Evolutionary conservation across 116 monocot genomes (phyloP), one percentile per base, ranked within the genome.

Genomic region (Iris pallida): DNA sequence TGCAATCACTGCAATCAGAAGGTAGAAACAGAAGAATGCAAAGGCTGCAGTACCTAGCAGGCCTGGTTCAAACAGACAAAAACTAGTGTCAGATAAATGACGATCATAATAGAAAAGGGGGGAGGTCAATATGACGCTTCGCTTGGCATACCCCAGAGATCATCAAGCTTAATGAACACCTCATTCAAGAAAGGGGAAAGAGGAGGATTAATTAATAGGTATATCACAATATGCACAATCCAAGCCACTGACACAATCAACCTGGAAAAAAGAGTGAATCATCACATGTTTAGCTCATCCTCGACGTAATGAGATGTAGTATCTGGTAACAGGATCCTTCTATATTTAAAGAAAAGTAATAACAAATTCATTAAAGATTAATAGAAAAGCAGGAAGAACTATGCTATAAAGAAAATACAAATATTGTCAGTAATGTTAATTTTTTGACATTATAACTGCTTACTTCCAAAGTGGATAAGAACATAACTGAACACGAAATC

Each of bases 21-120:
- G 90, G 70, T 93, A 98, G 83, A 98, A 93, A 72, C 98, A 93
- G 81, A 98, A 98, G 68, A 98, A 88, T 47, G 98, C 93, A 86
- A 93, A 98, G 17, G 90, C 98, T 67, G 76, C 88, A 60, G 98
- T 98, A 45, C 98, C 98, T 53, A 98, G 76, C 30, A 98, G 80
- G 16, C 98, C 93, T 93, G 82, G 15, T 84, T 57, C 30, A 73
- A 16, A 53, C n/a, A 17, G 52, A 17, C 61, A 46, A 77, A 68
- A 77, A 68, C 16, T 54, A 18, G 20, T 43, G 6, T 56, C 51
- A 67, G 5, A 65, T 5, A 43, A 15, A 64, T 19, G 64, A 10
- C 14, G 16, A 3, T 16, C 18, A 5, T 13, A 40, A 5, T 7
- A 62, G 17, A 55, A 15, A 63, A 45, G 5, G 14, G 75, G 41